Evolutionary conservation across 208 protist species (phyloP), one percentile per base, ranked within the genome.

Genomic region (Acanthamoeba castellanii): DNA sequence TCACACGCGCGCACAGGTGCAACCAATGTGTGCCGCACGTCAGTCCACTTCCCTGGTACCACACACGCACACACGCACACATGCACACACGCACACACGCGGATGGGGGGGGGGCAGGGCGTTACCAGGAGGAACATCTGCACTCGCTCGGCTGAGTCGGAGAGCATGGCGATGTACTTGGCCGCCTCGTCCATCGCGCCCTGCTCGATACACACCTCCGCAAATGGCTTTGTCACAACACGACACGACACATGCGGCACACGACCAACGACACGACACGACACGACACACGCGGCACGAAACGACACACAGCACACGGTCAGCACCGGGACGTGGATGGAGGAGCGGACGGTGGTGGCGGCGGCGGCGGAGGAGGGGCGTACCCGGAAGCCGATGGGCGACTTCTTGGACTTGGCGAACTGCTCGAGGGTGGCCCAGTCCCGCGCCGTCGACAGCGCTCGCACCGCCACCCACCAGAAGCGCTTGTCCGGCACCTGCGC

Each of bases 381-480:
- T 55, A 95, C 94, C 50, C 61, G 70, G 61, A 85, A 97, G 18
- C 97, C 97, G 45, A 97, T 96, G 45, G 96, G 97, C 47, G 96
- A 96, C 70, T 96, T 97, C 37, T 97, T 96, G 25, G 88, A 85
- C 61, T 96, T 96, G 13, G 96, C 68, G 22, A 97, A 97, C 27
- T 92, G 47, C 13, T 95, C 68, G 6, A 97, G 66, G 25, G 91
- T 84, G 16, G 78, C 55, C 96, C 96, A 97, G 57, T 97, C 59
- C 50, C 30, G 20, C 2, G 50, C 25, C 2, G 59, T 47, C 3
- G 96, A 92, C 0, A 95, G 52, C 9, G 96, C 97, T 14, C 94
- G 91, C 45, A 97, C 89, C 61, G 95, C 96, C 27, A 97, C 68
- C 96, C 96, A 97, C 97, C 96, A 97, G 91, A 96, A 97, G 50